Conservation (phyloP, 495 filamentous ascomycete genomes). For the Aspergillus diversus region DNA sequence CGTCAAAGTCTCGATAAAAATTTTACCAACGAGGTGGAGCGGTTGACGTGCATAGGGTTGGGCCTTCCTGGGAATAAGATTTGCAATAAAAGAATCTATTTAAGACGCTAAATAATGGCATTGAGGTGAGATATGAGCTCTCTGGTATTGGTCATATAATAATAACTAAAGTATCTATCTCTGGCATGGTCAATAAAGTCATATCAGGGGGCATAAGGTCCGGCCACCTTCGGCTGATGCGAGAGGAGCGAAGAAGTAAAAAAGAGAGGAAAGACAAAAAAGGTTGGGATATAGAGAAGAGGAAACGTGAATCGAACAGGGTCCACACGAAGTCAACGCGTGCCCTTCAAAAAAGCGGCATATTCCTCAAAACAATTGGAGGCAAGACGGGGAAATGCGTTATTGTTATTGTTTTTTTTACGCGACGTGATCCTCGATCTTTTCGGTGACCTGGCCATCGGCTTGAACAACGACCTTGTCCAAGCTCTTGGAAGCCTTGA, state of each 20-base stretch:
- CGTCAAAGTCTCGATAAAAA: too few relatives aligned
- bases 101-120: background rate
- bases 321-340: background rate
- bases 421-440: constrained; percentile 33
- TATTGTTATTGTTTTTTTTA: background rate
- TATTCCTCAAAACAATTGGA: background rate
- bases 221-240: background rate
- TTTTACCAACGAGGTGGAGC: too few relatives aligned
- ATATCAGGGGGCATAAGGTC: background rate
- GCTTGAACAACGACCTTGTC: constrained; percentile 57
- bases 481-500: constrained; percentile 59
- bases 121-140: background rate
- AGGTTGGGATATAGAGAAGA: background rate
- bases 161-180: constrained; percentile 1
- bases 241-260: background rate
- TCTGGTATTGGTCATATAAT: background rate
- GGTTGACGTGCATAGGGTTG: too few relatives aligned
- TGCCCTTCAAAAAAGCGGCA: background rate
- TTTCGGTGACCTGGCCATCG: constrained; percentile 58
- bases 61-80: too few relatives aligned
- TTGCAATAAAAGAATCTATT: too few relatives aligned
- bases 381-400: background rate
- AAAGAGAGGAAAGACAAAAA: background rate
- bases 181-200: background rate
- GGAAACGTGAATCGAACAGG: background rate